phyloP scores from a whole-genome alignment of 148 eudicot genomes.

The Rhododendron griersonianum region DNA sequence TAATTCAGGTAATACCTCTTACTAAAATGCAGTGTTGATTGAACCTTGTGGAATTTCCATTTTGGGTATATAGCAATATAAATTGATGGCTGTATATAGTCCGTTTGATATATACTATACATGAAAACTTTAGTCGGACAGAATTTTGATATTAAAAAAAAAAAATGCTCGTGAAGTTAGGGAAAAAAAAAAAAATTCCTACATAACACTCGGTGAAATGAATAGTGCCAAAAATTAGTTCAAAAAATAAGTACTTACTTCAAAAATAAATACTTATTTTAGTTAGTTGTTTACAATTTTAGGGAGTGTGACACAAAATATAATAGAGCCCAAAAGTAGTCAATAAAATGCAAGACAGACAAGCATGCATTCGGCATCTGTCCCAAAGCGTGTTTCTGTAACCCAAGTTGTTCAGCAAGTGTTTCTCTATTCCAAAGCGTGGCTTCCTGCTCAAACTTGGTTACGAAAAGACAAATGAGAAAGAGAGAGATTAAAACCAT shows the following conservation, averaged over 20 bases:
- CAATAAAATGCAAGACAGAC: background rate
- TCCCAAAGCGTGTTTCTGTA: background rate
- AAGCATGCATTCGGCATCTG: background rate
- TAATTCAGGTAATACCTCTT: slow-evolving; percentile 24
- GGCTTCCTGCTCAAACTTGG: background rate
- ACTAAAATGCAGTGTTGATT: background rate
- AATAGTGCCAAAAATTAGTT: too few species aligned
- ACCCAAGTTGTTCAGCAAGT: background rate
- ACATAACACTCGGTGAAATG: background rate
- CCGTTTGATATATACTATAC: background rate
- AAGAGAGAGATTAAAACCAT: background rate
- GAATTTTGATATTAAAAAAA: background rate
- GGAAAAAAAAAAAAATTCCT: background rate
- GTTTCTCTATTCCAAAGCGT: background rate
- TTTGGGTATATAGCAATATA: background rate
- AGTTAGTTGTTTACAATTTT: too few species aligned
- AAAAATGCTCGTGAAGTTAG: background rate
- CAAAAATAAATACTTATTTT: too few species aligned
- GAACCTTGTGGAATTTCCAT: background rate
- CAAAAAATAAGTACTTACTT: too few species aligned
- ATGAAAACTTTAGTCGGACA: background rate
- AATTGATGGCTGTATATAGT: background rate
- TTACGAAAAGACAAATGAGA: background rate
- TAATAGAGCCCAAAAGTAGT: background rate
- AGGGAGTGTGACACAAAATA: background rate